A percentile compares a stretch with the other conserved stretches of the same genome.
Conservation (phyloP, 2,329 filamentous ascomycete species). For the Ceratocystis harringtonii region DNA sequence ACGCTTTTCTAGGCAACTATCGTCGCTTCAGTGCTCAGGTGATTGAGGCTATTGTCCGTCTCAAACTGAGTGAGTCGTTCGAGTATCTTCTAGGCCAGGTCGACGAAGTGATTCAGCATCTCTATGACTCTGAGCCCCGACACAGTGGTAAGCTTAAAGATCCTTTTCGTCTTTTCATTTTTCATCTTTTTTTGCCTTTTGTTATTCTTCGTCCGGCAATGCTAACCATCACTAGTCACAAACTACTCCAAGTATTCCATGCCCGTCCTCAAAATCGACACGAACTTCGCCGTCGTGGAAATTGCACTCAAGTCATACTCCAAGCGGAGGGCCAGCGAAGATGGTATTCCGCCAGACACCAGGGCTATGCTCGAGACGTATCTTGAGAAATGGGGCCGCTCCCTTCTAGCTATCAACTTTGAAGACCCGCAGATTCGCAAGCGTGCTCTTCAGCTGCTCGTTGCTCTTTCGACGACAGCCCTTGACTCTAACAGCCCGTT, state of each 20-base stretch:
- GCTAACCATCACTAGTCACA: conserved; percentile 26
- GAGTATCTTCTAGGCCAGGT: conserved; percentile 72
- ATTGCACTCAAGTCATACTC: conserved; percentile 76
- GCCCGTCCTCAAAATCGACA: conserved; percentile 66
- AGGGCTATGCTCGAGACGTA: conserved; percentile 32
- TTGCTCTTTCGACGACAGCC: conserved; percentile 70
- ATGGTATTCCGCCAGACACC: conserved; percentile 7
- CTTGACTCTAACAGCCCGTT: conserved; percentile 64
- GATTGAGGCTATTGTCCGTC: conserved; percentile 72
- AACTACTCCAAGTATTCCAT: conserved; percentile 55
- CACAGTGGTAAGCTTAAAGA: conserved; percentile 43
- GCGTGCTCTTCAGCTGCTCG: conserved; percentile 64
- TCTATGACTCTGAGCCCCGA: conserved; percentile 55
- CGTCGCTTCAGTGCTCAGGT: conserved; percentile 76
- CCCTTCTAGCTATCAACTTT: conserved; percentile 54
- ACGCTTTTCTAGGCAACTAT: conserved; percentile 93
- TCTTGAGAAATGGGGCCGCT: conserved; percentile 57
- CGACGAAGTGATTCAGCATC: conserved; percentile 54
- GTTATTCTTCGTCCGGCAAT: not conserved
- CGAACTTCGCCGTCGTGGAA: conserved; percentile 79
- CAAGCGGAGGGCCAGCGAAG: conserved; percentile 45
- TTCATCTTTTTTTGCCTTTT: no score
- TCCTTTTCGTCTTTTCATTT: not conserved
- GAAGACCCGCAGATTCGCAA: conserved; percentile 78
- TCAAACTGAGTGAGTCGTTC: conserved; percentile 71